Percentiles rank a stretch among this genome's conserved stretches.
Conservation (phyloP, 768 basidiomycete genomes). For the Tremella yokohamensis region DNA sequence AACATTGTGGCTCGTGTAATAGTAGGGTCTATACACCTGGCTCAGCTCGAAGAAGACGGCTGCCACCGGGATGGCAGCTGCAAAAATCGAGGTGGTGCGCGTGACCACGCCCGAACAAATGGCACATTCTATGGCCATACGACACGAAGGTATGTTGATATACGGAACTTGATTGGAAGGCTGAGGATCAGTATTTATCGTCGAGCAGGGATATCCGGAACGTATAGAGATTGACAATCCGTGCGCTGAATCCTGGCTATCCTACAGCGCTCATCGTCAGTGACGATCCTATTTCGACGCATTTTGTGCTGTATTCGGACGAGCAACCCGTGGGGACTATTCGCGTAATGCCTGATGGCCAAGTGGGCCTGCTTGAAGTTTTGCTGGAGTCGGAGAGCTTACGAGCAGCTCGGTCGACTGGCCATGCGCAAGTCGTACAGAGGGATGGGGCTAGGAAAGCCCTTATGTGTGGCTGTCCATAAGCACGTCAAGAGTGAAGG, state of each 20-base stretch:
- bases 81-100: background rate
- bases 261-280: slow-evolving; percentile 1
- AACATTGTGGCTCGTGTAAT: too few relatives aligned
- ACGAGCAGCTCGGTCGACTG: slow-evolving; percentile 22
- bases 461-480: slow-evolving; percentile 17
- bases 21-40: too few relatives aligned
- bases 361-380: slow-evolving; percentile 11
- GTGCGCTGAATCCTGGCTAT: slow-evolving; percentile 8
- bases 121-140: slow-evolving; percentile 8
- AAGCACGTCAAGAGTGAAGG: slow-evolving; percentile 15
- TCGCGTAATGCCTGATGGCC: slow-evolving; percentile 14
- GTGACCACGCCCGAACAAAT: slow-evolving; percentile 12
- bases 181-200: slow-evolving; percentile 17
- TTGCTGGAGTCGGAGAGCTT: background rate
- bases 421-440: slow-evolving; percentile 16
- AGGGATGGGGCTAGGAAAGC: slow-evolving; percentile 17
- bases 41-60: too few relatives aligned
- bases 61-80: too few relatives aligned
- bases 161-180: background rate
- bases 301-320: slow-evolving; percentile 14
- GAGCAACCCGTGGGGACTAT: slow-evolving; percentile 14
- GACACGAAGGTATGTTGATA: slow-evolving; percentile 7
- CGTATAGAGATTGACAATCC: slow-evolving; percentile 18
- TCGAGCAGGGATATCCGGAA: slow-evolving; percentile 24
- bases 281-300: slow-evolving; percentile 24